Evolutionary conservation across 805 yeast species (phyloP), one percentile per base, ranked within the genome.

Genomic region (Candida incommunis): DNA sequence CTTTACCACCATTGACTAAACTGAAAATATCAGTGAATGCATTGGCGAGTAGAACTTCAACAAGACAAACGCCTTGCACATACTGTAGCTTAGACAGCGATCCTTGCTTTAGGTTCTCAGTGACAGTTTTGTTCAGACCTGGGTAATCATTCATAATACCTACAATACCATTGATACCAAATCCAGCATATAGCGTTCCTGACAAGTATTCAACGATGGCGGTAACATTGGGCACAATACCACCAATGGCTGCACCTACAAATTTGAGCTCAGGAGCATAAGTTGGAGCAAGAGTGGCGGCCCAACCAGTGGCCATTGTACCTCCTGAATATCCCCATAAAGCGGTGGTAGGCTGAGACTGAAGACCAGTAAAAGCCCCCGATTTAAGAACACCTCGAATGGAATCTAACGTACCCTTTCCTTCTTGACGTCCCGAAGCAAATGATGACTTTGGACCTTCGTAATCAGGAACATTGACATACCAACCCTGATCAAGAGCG

Each of bases 301-400:
- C 58, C 46, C 51, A 50, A 16, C 57, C 60, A 11, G 55, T 37
- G 16, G 59, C 51, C 15, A 44, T 40, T 3, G 57, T 52, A n/a
- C 52, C 58, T 4, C 56, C 56, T 3, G 59, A 57, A 49, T 54
- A 56, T 18, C 60, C 60, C 54, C 56, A 51, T 29, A 56, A 43
- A 7, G 50, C 59, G 13, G 54, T 41, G 40, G 46, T 43, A 21
- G 55, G 45, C 25, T 37, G 46, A 26, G 43, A 43, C n/a, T 35
- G 21, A 40, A 53, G 43, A 16, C 50, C 51, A 9, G 48, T 46
- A 21, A 46, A 18, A 40, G 43, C 31, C 2, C 23, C 23, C 3
- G 53, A 47, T 22, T 45, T 35, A n/a, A 50, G 43, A 4, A 53
- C 50, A 1, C 63, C 64, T 2, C 59, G 45, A 4, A 60, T 43